These are phyloP conservation scores for Conoideocrella luteorostrata DNA, from an alignment of 2,329 filamentous ascomycete species.

Conservation along the genomic window DNA sequence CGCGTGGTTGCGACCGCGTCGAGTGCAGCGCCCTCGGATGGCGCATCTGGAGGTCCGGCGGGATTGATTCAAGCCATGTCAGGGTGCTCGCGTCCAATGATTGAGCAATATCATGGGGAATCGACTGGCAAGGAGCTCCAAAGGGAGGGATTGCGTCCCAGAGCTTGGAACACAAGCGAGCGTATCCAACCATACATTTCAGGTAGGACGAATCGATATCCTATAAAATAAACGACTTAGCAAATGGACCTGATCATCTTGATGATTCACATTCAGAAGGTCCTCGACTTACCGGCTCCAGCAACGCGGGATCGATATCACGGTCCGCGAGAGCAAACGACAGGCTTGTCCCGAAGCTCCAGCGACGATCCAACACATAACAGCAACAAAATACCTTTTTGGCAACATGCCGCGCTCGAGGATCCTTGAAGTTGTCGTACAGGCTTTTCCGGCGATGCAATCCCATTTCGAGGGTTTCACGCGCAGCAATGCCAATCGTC, in stretches of 20 bases:
- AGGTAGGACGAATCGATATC: conserved; percentile 32
- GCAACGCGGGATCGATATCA: conserved; percentile 42
- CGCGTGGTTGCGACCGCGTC: conserved; percentile 24
- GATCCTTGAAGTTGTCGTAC: conserved; percentile 29
- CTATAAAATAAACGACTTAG: too few species aligned
- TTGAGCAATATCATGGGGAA: conserved; percentile 30
- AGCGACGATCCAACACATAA: conserved; percentile 44
- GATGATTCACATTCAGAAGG: not conserved
- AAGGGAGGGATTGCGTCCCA: conserved; percentile 37
- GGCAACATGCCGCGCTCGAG: conserved; percentile 22
- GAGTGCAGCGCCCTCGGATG: conserved; percentile 30
- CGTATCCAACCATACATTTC: conserved; percentile 41
- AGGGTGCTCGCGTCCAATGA: conserved; percentile 36
- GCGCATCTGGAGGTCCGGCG: conserved; percentile 29
- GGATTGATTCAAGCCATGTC: conserved; percentile 40
- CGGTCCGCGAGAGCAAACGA: conserved; percentile 42
- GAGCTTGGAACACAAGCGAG: conserved; percentile 37
- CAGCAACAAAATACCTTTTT: conserved; percentile 43
- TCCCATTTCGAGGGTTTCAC: conserved; percentile 41
- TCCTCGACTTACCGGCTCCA: conserved; percentile 29
- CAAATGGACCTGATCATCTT: too few species aligned
- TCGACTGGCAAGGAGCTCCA: conserved; percentile 25
- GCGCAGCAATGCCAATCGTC: conserved; percentile 38
- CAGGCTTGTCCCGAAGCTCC: conserved; percentile 45
- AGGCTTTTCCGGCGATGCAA: conserved; percentile 40